Base-by-base conservation (phyloP, 371 early-diverging fungal genomes). In the Zychaea mexicana region DNA sequence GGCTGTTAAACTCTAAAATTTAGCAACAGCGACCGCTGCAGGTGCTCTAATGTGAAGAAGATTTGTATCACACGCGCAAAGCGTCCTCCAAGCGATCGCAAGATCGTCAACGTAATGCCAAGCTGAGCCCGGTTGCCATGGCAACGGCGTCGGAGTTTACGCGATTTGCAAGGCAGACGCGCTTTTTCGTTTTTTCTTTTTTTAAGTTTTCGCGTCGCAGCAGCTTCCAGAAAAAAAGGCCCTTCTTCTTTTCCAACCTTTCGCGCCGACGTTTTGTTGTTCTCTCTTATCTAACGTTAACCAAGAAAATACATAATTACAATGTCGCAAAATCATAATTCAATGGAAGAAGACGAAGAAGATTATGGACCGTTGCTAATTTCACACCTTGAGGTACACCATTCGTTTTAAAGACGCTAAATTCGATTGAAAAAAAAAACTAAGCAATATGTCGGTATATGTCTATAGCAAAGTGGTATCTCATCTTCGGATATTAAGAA, bases 401-500 rank as follows among this genome's bases (percentile, higher is more conserved):
- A 12, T 30, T 47, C 0, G n/a, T n/a, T n/a, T n/a, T n/a, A n/a
- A n/a, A n/a, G n/a, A n/a, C n/a, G n/a, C n/a, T n/a, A 55, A 7
- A 15, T 30, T 6, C 36, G n/a, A 21, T 28, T 15, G 22, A 8
- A 13, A 1, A 10, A 10, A 26, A 32, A 61, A n/a, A 22, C 15
- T 27, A 10, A 19, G 31, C 12, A n/a, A 6, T 31, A 27, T 21
- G 30, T n/a, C 60, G n/a, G 7, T 21, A 5, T 42, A 8, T 22
- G 47, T 12, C 2, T 27, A 49, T 70, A 94, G 91, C 87, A 93
- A 72, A 84, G 76, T 57, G 98, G 98, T 2, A 90, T 98, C 53
- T 82, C 89, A 63, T 79, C 90, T 3, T 78, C 90, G 10, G 98
- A 98, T 64, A 83, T 96, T 57, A 88, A 90, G 67, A 97, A 95